phyloP scores from a whole-genome alignment of 345 rosid species.

The Euphorbia peplus region DNA sequence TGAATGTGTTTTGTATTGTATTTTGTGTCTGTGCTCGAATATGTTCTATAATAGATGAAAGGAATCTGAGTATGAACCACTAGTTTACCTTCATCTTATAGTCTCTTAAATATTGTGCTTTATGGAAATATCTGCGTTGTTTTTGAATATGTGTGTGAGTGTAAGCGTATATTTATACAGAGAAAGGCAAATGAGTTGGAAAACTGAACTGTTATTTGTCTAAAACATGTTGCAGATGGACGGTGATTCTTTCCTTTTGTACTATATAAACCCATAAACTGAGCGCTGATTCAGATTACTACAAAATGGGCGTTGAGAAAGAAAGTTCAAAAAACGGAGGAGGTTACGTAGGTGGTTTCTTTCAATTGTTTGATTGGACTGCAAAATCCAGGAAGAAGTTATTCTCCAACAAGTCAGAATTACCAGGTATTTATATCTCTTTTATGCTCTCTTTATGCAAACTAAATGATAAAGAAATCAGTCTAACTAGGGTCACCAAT shows the following conservation, averaged over 20 bases:
- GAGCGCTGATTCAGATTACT: conserved; percentile 1
- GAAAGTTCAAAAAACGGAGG: conserved; percentile 59
- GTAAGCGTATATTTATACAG: not conserved
- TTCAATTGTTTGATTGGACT: conserved; percentile 92
- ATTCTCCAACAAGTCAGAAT: conserved; percentile 70
- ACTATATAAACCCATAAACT: conserved; percentile 12
- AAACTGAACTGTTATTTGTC: conserved; percentile 16
- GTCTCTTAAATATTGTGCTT: not conserved
- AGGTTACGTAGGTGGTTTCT: conserved; percentile 72
- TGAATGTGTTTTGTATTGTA: not conserved
- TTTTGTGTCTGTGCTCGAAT: not conserved
- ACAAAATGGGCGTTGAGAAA: conserved; percentile 60
- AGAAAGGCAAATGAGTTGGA: conserved; percentile 1
- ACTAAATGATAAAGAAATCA: not conserved
- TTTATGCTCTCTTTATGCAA: not conserved
- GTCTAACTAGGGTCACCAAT: conserved; percentile 13
- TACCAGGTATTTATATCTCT: conserved; percentile 43
- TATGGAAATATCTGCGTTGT: not conserved
- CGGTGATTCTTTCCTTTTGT: conserved; percentile 6
- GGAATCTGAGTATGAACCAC: not conserved
- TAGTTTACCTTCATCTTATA: not conserved
- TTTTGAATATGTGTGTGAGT: not conserved
- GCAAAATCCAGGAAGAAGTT: conserved; percentile 94
- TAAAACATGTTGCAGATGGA: conserved; percentile 27
- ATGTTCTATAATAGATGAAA: not conserved